Percentiles rank a stretch among this genome's conserved stretches.
Conservation (phyloP, 202 grass and related monocot genomes). For the Hordeum pubiflorum region DNA sequence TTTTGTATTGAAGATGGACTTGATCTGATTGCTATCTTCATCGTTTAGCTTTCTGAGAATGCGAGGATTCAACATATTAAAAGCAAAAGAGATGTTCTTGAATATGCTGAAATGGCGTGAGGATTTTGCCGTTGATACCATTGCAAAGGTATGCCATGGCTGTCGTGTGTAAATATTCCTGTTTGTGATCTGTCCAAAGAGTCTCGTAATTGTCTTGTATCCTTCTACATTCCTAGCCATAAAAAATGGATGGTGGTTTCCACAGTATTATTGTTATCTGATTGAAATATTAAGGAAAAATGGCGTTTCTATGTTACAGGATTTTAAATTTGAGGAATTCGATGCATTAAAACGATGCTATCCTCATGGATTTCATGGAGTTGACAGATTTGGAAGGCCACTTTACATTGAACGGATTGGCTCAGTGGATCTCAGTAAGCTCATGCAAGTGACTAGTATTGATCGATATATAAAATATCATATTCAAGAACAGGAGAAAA, state of each 20-base stretch:
- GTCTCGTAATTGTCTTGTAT: constrained; percentile 2
- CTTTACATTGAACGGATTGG: constrained; percentile 86
- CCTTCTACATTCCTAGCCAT: not conserved
- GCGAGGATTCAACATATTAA: constrained; percentile 59
- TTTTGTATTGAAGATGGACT: constrained; percentile 7
- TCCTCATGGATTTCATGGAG: constrained; percentile 92
- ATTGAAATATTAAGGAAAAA: constrained; percentile 1
- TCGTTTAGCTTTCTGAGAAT: constrained; percentile 71
- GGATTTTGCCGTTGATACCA: constrained; percentile 60
- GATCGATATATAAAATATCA: constrained; percentile 88
- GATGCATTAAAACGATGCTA: constrained; percentile 80
- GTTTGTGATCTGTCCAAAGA: not conserved
- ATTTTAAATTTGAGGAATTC: constrained; percentile 82
- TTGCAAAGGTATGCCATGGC: constrained; percentile 54
- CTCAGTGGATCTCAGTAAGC: constrained; percentile 51
- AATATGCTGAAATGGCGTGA: constrained; percentile 97
- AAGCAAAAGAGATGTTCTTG: constrained; percentile 81
- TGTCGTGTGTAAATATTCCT: constrained; percentile 14
- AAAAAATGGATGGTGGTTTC: no score
- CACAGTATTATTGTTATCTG: constrained; percentile 2
- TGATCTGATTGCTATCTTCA: not conserved
- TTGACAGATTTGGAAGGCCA: constrained; percentile 82
- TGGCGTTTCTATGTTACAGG: constrained; percentile 40
- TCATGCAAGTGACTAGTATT: constrained; percentile 54
- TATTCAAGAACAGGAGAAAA: constrained; percentile 91